Evolutionary conservation across 225 moss, liverwort and hornwort species (phyloP), one percentile per base, ranked within the genome.

Genomic region (Antitrichia curtipendula): DNA sequence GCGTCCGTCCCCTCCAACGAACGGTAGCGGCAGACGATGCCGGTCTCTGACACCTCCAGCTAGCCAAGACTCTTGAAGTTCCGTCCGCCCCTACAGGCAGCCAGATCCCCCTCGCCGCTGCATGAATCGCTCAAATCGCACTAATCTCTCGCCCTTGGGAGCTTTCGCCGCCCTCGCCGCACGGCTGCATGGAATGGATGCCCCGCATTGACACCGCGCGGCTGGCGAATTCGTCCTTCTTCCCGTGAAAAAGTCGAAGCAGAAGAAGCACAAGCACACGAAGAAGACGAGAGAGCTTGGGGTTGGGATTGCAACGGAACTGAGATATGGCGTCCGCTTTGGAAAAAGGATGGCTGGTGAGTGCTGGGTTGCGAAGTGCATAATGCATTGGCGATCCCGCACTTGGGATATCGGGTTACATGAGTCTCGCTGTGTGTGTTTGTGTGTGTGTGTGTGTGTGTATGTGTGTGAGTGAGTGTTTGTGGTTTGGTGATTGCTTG

Each of bases 321-420:
- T 16, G 31, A 38, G 69, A 81, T 45, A 92, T 93, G 93, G 90
- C 91, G 59, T 86, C 91, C 84, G 88, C 86, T 68, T 62, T 93
- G 78, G 93, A 93, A 85, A 91, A 82, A 89, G 91, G 79, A 80
- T 93, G 93, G 93, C 87, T 93, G 93, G 93, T 93, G 62, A 90
- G 93, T 84, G 38, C 62, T 64, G 49, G 62, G 45, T 80, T 18
- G 80, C 61, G 47, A 69, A 88, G 60, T 53, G 66, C 82, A 38
- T 1, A 38, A 16, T 64, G 77, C 85, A 77, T 76, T 85, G 85
- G 85, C 54, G 77, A 85, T 85, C 76, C 75, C 63, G 53, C 50
- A 75, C 74, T 73, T n/a, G 74, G 60, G 47, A 49, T 60, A 75
- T 12, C 53, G 50, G 82, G 28, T 66, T 38, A 19, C 68, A 43